Base-by-base conservation (phyloP, 768 basidiomycete species). In the Panaeolus cyanescens region DNA sequence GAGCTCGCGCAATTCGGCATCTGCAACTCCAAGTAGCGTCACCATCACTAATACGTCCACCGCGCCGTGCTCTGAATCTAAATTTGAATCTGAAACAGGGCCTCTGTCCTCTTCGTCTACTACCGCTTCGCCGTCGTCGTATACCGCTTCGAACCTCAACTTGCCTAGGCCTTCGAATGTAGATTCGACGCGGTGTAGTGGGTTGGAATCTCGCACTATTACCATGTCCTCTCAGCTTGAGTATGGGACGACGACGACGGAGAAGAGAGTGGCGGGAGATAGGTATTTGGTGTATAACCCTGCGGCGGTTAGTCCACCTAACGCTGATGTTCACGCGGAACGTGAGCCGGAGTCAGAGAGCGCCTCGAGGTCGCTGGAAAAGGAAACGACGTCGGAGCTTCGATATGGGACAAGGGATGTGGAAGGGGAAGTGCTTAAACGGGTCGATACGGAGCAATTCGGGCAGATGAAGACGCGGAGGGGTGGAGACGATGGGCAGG, bases 31-130 rank as follows among this genome's bases (percentile, higher is more conserved):
- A 50, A 50, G 45, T 50, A 50, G 22, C 22, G 25, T 50, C 45
- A 57, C 71, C 40, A 32, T 59, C 37, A 64, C 28, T 30, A 64
- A 31, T 54, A 60, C 61, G 17, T 37, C 37, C 55, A 55, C 64
- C 17, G 63, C 61, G 7, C 45, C 45, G 45, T 50, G 58, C 9
- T 22, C 34, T 30, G 55, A 55, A 32, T 50, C 45, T 25, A 50
- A 50, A 28, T 28, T 28, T 10, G 25, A 28, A 50, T 50, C 45
- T 50, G 45, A 12, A 30, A 50, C 19, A 25, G 39, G 39, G 20
- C 39, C n/a, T 3, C 39, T 20, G 7, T 37, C 36, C 13, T 10
- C 36, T 3, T 37, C 36, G 4, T 22, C n/a, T n/a, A n/a, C n/a
- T n/a, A n/a, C 13, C 20, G 39, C 39, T 19, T 42, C 39, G 39